Base-by-base conservation (phyloP, 2,329 filamentous ascomycete genomes). In the Aspergillus texensis region DNA sequence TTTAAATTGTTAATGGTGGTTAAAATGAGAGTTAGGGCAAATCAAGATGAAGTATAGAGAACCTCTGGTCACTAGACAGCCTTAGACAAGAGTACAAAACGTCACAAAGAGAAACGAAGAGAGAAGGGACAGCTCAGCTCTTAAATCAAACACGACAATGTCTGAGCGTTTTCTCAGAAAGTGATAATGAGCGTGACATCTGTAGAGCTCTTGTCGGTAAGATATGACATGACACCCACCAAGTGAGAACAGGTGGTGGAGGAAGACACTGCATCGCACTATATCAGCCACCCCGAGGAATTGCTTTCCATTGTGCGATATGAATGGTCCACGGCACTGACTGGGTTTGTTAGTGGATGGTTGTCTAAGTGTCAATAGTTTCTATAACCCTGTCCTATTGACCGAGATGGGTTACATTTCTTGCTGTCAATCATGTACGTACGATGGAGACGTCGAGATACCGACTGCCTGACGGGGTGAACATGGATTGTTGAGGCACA, bases 231-330 rank as follows among this genome's bases (percentile, higher is more conserved):
- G 28, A 14, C 12, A 52, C 48, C 30, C 6, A 9, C 6, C 28
- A 53, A 32, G n/a, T 11, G 16, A 53, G 30, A 52, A 52, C 11
- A 26, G 48, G 26, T 21, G 48, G 48, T 36, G 34, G 34, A 36
- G 50, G 9, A 21, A n/a, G 50, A 32, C 19, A 21, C 32, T 39
- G 30, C 30, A 54, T 54, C 4, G 6, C 26, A 54, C 52, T 54
- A 54, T 54, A 16, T 36, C 52, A 54, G 52, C 52, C 52, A 54
- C 52, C n/a, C 52, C 30, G 52, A 39, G 52, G 11, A 19, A 32
- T 32, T 53, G 14, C 10, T 11, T 32, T 16, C 9, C 6, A 26
- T 54, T 24, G 9, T 19, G 52, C 32, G 32, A 54, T 26, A 24
- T 36, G 32, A 54, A 54, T 54, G 52, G 52, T 16, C 30, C n/a